Base-by-base conservation (phyloP, 768 basidiomycete genomes). In the Termitomyces eurrhizus region DNA sequence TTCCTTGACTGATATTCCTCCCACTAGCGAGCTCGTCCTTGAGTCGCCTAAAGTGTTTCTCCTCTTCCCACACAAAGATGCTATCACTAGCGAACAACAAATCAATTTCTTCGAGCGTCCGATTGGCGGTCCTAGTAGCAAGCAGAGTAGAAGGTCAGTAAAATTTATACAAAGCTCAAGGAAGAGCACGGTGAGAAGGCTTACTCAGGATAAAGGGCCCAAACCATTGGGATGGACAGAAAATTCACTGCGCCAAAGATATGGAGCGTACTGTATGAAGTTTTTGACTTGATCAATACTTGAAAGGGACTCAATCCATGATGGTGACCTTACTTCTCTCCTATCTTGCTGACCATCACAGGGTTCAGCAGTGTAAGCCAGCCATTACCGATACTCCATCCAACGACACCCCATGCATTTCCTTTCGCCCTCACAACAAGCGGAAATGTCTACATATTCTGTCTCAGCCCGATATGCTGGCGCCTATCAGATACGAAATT, bases 31-130 rank as follows among this genome's bases (percentile, higher is more conserved):
- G 67, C 66, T 68, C 69, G 13, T 58, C 72, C 66, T 77, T 79
- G 59, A 77, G 68, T 59, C 66, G 67, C 62, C 61, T 66, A 63
- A 78, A 79, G 65, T 74, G 68, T 58, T 60, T 69, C 66, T 79
- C 77, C 63, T 77, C 75, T 56, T 78, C 73, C 77, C 77, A 79
- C n/a, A 76, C 76, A 61, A 72, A 78, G 18, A 76, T 77, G 62
- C 77, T 78, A 52, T 75, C 71, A 65, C 76, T 76, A 53, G 77
- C 75, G 62, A 78, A 79, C 52, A 79, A 68, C 26, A 77, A 68
- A 62, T 78, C 76, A 72, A 79, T 77, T 67, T 79, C 78, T 64
- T 79, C 78, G 4, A 78, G 69, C 9, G 78, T 78, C 33, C 77
- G 68, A 61, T 78, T 78, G 26, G 78, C 77, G 21, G 69, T 70